Base-by-base conservation (phyloP, 202 grass and related monocot species). In the Schoenoplectus tabernaemontani region DNA sequence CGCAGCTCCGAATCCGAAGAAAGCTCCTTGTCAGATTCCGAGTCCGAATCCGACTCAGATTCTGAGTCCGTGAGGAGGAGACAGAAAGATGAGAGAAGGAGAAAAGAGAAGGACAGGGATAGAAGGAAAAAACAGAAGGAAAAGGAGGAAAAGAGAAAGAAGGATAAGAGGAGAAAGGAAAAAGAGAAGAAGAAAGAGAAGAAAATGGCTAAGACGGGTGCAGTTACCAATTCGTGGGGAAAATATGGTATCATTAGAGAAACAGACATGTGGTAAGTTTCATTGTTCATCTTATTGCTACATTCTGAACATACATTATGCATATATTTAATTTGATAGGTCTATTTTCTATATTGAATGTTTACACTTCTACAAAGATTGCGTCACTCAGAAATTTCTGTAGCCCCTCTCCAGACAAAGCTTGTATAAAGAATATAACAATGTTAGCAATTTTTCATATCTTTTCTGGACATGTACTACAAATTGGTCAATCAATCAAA, bases 141-240 rank as follows among this genome's bases (percentile, higher is more conserved):
- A n/a, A n/a, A n/a, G n/a, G n/a, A 65, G 60, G 57, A 66, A 48
- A 64, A 75, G 82, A 62, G 46, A 37, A 86, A 51, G 83, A 84
- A 57, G 66, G 81, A 79, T 48, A 83, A 77, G 63, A 44, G 13
- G 51, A 81, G 28, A 39, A 74, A 83, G 51, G 92, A 92, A 84
- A 74, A 87, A 22, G 80, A 90, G 38, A 36, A n/a, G n/a, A n/a
- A n/a, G n/a, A n/a, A n/a, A n/a, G n/a, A 89, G 76, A 95, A 96
- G 63, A 85, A 89, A 72, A 77, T 72, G 58, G 86, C 81, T 34
- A 99, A 96, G 82, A 96, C 84, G 23, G 76, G 88, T 4, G 92
- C 96, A 0, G 96, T 99, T 26, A 99, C 96, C n/a, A 91, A 99
- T 58, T 93, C 77, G 13, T 99, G 96, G 96, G 96, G 96, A 4